Evolutionary conservation across 768 basidiomycete species (phyloP), one percentile per base, ranked within the genome.

Genomic region (Lactarius sanguifluus): DNA sequence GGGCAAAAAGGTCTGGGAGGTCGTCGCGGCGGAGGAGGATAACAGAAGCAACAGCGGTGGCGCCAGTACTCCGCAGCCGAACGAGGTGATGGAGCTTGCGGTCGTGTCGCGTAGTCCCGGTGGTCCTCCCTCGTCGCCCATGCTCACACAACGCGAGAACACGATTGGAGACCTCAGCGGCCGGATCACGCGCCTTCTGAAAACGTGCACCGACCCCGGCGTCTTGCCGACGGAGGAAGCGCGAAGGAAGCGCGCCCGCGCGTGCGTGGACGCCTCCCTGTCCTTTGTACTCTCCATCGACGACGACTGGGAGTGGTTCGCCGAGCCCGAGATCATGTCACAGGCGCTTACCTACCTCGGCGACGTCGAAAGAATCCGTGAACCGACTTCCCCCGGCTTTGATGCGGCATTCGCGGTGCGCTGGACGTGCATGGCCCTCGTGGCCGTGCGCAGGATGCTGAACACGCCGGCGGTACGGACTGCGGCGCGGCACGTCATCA

Each of bases 341-440:
- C 64, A 65, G 52, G 40, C 64, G 5, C 64, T 65, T 5, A 36
- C 40, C 30, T 65, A 65, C 54, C 64, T 65, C 16, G 64, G 64
- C 23, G 58, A 36, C 12, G 52, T 57, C 8, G 64, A 65, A 40
- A 60, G 40, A 41, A 57, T 60, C 36, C 41, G 52, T 13, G 50
- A 43, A 25, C 25, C 57, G 59, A 23, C 59, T 5, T 12, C 41
- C 5, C 12, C 38, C 7, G 65, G 58, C 41, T 66, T 62, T 18
- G 61, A 66, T 18, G 7, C 43, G 34, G 32, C 54, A 13, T 66
- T 66, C 32, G 56, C 61, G 6, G 61, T 55, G 23, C 61, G 65
- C 28, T 66, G 65, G 65, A 66, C 56, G 32, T 66, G 65, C 45
- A 66, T 66, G 65, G 23, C 65, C 12, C 25, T 66, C 43, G 36